Conservation (phyloP, 805 yeast species). For the Komagataella pastoris region DNA sequence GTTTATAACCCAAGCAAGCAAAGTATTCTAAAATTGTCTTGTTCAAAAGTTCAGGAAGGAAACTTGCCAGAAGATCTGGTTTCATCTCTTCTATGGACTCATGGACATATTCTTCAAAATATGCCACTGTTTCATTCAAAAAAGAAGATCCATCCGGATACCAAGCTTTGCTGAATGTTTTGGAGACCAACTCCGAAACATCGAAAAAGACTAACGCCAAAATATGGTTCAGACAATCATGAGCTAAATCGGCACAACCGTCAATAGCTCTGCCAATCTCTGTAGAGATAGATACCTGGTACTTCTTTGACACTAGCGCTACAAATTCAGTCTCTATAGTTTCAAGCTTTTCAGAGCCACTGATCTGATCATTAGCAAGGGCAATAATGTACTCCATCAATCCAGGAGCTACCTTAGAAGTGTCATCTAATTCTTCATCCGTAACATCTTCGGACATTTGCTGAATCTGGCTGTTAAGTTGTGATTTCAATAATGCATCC, state of each 20-base stretch:
- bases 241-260: constrained; percentile 66
- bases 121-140: constrained; percentile 53
- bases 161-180: constrained; percentile 62
- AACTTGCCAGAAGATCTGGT: constrained; percentile 37
- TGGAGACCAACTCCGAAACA: constrained; percentile 44
- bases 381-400: constrained; percentile 72
- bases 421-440: constrained; percentile 20
- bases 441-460: constrained; percentile 4
- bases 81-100: constrained; percentile 46
- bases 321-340: constrained; percentile 54
- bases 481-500: constrained; percentile 39
- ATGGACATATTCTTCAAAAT: constrained; percentile 59
- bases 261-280: constrained; percentile 56
- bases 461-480: constrained; percentile 23
- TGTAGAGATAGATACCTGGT: constrained; percentile 43
- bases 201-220: constrained; percentile 60
- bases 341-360: constrained; percentile 56
- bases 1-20: constrained; percentile 26
- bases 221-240: constrained; percentile 42
- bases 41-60: constrained; percentile 40
- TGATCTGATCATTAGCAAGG: constrained; percentile 71
- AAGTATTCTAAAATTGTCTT: constrained; percentile 25
- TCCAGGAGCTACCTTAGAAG: constrained; percentile 42
- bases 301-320: constrained; percentile 51
- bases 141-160: constrained; percentile 39